These are phyloP conservation scores for Ascochyta rabiei DNA, from an alignment of 2,329 filamentous ascomycete genomes.

Conservation along the genomic window DNA sequence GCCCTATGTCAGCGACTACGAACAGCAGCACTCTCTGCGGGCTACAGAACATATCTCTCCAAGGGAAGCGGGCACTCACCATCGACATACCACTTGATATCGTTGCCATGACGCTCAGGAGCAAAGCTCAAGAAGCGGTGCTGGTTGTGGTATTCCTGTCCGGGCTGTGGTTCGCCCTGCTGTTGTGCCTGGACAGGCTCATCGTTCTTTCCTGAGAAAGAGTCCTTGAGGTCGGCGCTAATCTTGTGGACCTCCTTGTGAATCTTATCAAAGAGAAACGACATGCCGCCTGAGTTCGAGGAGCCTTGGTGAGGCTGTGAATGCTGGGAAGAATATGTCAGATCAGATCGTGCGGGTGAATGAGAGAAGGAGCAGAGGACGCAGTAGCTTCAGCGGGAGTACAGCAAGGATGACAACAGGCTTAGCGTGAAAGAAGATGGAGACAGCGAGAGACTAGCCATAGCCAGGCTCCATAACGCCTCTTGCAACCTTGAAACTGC, in stretches of 20 bases:
- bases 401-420: slow-evolving; percentile 7
- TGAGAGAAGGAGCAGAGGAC: slow-evolving; percentile 8
- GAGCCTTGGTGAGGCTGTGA: slow-evolving; percentile 37
- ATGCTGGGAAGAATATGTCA: slow-evolving; percentile 20
- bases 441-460: slow-evolving; percentile 19
- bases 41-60: too few relatives aligned
- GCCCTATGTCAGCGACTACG: neutral
- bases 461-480: slow-evolving; percentile 11
- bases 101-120: slow-evolving; percentile 71
- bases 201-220: slow-evolving; percentile 54
- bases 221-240: slow-evolving; percentile 58
- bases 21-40: neutral
- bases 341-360: slow-evolving; percentile 5
- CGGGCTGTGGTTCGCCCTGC: slow-evolving; percentile 28
- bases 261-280: slow-evolving; percentile 61
- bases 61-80: slow-evolving; percentile 48
- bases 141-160: slow-evolving; percentile 50
- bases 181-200: slow-evolving; percentile 49
- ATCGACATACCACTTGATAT: slow-evolving; percentile 87
- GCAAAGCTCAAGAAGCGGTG: slow-evolving; percentile 71
- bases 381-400: slow-evolving; percentile 4
- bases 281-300: slow-evolving; percentile 43
- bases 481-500: slow-evolving; percentile 18
- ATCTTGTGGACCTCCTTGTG: slow-evolving; percentile 59
- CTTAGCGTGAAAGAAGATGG: slow-evolving; percentile 14